Evolutionary conservation across 2,329 filamentous ascomycete species (phyloP), one percentile per base, ranked within the genome.

Genomic region (Didymella pomorum): DNA sequence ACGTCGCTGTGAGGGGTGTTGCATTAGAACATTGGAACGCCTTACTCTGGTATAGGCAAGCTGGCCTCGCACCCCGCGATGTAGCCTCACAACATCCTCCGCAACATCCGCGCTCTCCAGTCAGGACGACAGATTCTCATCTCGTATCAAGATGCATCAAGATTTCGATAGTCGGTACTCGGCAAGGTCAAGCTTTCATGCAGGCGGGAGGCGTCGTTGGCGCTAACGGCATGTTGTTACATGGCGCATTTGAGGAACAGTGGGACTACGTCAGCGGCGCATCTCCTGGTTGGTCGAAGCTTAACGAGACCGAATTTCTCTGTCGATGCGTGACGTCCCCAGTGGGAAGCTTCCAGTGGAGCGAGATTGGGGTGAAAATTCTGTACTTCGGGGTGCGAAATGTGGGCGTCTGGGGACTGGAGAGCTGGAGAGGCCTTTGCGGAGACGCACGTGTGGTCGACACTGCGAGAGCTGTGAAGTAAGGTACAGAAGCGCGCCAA

Each of bases 191-290:
- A 67, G 65, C 61, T 64, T 66, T 56, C 29, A 47, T 31, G 7
- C n/a, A 26, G 28, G 49, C 66, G 61, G 63, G 63, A 60, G 58
- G 58, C 61, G 57, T 63, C 16, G 37, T 44, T 43, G n/a, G 42
- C 52, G 43, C 65, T 66, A 66, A 52, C 51, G 51, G 45, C 33
- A 52, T 57, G 37, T 48, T 54, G 64, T 66, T 69, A 62, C 67
- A 70, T 63, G 52, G 46, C 44, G 56, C 44, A 51, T 54, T 18
- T 51, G 33, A 55, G 39, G 45, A 66, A 68, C 62, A 65, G 56
- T 57, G 68, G 68, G 62, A 16, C 62, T 28, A 58, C 56, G 54
- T 63, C 64, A 63, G 64, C 46, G 62, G 62, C 62, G 47, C 47
- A 42, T 28, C 14, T 25, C 37, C 37, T 63, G 52, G 63, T 51